A percentile compares a stretch with the other conserved stretches of the same genome.
Evolutionary conservation across 129 eudicot genomes (phyloP).

Genomic region (Erigeron canadensis): DNA sequence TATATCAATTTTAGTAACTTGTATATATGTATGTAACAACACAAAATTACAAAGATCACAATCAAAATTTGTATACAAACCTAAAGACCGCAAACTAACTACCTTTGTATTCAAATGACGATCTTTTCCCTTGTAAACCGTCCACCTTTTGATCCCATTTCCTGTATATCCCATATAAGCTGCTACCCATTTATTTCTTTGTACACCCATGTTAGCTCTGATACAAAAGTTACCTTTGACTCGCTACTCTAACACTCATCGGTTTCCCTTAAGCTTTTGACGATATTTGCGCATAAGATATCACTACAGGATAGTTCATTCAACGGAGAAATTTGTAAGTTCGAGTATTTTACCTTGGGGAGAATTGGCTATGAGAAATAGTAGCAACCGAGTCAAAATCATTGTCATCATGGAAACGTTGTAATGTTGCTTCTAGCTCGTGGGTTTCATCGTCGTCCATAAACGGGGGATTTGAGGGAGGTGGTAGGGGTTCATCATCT

Average conservation of each 20-base stretch:
- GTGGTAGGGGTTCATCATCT: constrained; percentile 58
- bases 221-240: constrained; percentile 15
- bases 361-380: constrained; percentile 59
- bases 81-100: constrained; percentile 2
- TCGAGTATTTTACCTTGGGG: constrained; percentile 44
- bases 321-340: neutral
- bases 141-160: constrained; percentile 6
- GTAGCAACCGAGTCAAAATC: constrained; percentile 53
- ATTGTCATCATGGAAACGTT: constrained; percentile 24
- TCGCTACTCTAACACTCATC: constrained; percentile 4
- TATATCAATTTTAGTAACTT: neutral
- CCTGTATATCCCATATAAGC: constrained; percentile 7
- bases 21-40: neutral
- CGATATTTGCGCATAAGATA: neutral
- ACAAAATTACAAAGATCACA: constrained; percentile 26
- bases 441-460: constrained; percentile 49
- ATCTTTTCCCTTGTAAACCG: constrained; percentile 16
- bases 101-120: constrained; percentile 10
- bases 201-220: neutral
- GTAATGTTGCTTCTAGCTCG: constrained; percentile 34
- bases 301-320: constrained; percentile 13
- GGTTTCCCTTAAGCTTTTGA: constrained; percentile 13
- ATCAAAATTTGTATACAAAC: constrained; percentile 24
- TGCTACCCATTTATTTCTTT: constrained; percentile 13
- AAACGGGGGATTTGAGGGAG: constrained; percentile 74